A percentile compares a stretch with the other conserved stretches of the same genome.
phyloP scores from a whole-genome alignment of 2,329 filamentous ascomycete genomes.

The Knufia petricola region DNA sequence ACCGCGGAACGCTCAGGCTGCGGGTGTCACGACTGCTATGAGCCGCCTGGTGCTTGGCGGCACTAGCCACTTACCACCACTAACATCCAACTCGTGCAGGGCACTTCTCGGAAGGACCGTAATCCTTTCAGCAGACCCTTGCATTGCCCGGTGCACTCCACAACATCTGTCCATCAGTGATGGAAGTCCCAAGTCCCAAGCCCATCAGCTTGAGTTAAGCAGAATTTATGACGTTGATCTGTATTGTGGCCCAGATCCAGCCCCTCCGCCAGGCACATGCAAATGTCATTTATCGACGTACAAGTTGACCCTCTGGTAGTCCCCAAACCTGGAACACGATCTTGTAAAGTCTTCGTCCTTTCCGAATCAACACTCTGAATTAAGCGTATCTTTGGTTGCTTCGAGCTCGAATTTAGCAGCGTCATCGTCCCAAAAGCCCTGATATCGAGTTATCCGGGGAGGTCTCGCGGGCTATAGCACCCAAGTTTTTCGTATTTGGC shows the following conservation, averaged over 20 bases:
- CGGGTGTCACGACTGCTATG: background rate
- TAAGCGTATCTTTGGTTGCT: no score
- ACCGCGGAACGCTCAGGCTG: background rate
- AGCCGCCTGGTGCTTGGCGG: background rate
- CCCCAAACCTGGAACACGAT: background rate
- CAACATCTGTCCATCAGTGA: background rate
- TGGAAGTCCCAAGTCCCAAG: background rate
- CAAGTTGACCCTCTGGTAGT: background rate
- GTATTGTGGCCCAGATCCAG: background rate
- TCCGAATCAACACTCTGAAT: no score
- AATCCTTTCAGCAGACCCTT: background rate
- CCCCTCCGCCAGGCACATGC: background rate
- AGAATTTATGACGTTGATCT: background rate
- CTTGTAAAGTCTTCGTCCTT: no score
- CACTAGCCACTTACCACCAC: background rate
- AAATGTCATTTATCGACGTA: background rate
- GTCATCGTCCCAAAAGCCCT: no score
- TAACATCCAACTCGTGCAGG: background rate
- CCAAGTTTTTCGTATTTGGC: no score
- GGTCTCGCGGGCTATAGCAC: no score
- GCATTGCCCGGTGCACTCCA: background rate
- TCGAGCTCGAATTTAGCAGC: no score
- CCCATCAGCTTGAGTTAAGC: background rate
- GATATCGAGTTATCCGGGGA: no score
- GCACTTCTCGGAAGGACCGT: background rate